Evolutionary conservation across 2,329 filamentous ascomycete genomes (phyloP).

Genomic region (Claviceps sp.): DNA sequence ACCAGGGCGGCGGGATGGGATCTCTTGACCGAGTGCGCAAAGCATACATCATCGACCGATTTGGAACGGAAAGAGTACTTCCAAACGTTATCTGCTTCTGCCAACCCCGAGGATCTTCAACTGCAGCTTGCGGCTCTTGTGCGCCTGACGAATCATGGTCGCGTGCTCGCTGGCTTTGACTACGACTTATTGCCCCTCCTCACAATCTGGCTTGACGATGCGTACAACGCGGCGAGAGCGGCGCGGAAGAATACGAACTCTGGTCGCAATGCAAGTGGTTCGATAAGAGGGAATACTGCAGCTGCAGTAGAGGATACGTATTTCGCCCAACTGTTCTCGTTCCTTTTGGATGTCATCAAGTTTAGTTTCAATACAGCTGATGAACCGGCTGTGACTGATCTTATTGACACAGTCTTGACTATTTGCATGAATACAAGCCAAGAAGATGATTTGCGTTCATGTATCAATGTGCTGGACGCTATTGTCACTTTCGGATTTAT

Average conservation of each 20-base stretch:
- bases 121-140: constrained; percentile 50
- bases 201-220: constrained; percentile 44
- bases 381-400: constrained; percentile 43
- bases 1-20: constrained; percentile 50
- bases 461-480: constrained; percentile 54
- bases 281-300: constrained; percentile 23
- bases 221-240: constrained; percentile 38
- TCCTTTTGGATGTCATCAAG: constrained; percentile 56
- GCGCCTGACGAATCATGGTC: constrained; percentile 47
- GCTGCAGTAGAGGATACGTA: constrained; percentile 44
- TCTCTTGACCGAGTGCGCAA: constrained; percentile 51
- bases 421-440: constrained; percentile 57
- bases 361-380: constrained; percentile 60
- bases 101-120: constrained; percentile 49
- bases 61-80: constrained; percentile 55
- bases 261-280: constrained; percentile 21
- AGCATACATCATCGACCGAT: constrained; percentile 48
- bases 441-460: constrained; percentile 50
- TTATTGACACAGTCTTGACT: constrained; percentile 48
- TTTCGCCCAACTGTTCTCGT: constrained; percentile 49
- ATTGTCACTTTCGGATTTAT: constrained; percentile 62
- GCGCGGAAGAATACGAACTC: constrained; percentile 34
- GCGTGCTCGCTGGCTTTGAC: constrained; percentile 51
- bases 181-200: constrained; percentile 52
- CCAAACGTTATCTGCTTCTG: constrained; percentile 42